phyloP scores from a whole-genome alignment of 2,329 filamentous ascomycete species.

The Paraconiothyrium brasiliense region DNA sequence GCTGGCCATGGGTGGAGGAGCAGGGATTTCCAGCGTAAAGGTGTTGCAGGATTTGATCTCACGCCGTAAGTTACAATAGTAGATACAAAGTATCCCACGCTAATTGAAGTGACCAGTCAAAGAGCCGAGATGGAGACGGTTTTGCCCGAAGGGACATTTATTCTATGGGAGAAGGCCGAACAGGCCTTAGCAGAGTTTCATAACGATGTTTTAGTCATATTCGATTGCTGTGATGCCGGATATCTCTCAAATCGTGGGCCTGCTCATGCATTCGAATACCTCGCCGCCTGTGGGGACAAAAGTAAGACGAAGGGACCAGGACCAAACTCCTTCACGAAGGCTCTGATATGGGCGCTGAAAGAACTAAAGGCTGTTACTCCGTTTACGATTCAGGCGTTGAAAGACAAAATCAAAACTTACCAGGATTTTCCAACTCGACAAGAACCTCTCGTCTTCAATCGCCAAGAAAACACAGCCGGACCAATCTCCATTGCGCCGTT shows the following conservation, averaged over 20 bases:
- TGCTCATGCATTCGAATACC: slow-evolving; percentile 15
- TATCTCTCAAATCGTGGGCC: slow-evolving; percentile 17
- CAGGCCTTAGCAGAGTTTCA: slow-evolving; percentile 13
- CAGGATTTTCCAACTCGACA: slow-evolving; percentile 14
- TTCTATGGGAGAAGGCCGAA: slow-evolving; percentile 28
- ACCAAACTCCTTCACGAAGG: slow-evolving; percentile 17
- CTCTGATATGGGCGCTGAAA: slow-evolving; percentile 22
- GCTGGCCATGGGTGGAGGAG: slow-evolving; percentile 23
- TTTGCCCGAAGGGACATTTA: slow-evolving; percentile 6
- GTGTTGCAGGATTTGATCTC: slow-evolving; percentile 11
- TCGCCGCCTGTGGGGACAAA: slow-evolving; percentile 14
- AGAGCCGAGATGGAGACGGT: not conserved
- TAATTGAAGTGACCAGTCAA: not conserved
- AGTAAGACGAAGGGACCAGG: slow-evolving; percentile 5
- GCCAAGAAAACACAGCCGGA: slow-evolving; percentile 1
- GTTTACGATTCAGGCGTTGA: slow-evolving; percentile 8
- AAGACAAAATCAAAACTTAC: slow-evolving; percentile 10
- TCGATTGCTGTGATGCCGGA: slow-evolving; percentile 36
- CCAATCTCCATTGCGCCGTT: slow-evolving; percentile 16
- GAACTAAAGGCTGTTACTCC: slow-evolving; percentile 5
- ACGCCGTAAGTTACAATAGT: slow-evolving; percentile 12
- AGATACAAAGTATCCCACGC: no score
- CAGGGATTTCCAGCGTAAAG: not conserved
- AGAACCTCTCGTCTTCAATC: slow-evolving; percentile 14
- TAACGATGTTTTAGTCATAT: slow-evolving; percentile 32